Conservation (phyloP, 108 stramenopile genomes). For the Skeletonema tropicum region DNA sequence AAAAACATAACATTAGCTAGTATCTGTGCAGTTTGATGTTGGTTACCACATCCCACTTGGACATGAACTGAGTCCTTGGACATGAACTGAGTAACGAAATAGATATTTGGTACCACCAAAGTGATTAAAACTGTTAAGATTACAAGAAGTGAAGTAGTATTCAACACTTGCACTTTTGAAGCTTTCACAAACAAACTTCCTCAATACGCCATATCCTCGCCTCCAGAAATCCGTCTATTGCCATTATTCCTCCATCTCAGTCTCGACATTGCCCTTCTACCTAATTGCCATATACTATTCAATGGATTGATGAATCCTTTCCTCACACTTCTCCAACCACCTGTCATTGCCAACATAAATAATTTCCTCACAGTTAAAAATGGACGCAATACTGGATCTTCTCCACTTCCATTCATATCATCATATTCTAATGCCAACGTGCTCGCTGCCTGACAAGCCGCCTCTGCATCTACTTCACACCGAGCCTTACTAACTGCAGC, state of each 20-base stretch:
- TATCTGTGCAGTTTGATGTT: too few relatives aligned
- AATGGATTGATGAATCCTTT: neutral
- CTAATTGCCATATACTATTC: neutral
- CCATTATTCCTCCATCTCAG: neutral
- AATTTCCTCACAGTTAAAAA: conserved; percentile 73
- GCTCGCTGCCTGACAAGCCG: conserved; percentile 80
- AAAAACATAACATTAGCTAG: too few relatives aligned
- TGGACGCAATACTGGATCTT: conserved; percentile 76
- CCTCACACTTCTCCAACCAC: conserved; percentile 41
- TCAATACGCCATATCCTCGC: neutral
- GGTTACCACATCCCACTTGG: too few relatives aligned
- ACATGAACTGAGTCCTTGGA: too few relatives aligned
- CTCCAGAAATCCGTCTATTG: neutral
- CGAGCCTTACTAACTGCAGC: conserved; percentile 90
- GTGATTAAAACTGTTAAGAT: too few relatives aligned
- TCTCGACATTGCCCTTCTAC: neutral
- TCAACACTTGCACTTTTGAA: too few relatives aligned
- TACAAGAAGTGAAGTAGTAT: too few relatives aligned
- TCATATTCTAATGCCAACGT: conserved; percentile 83
- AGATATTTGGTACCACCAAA: too few relatives aligned
- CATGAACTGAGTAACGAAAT: too few relatives aligned
- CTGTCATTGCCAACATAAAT: conserved; percentile 52
- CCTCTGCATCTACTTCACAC: conserved; percentile 87
- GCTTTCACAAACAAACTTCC: too few relatives aligned
- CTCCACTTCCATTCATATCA: conserved; percentile 50